phyloP scores from a whole-genome alignment of 2,329 filamentous ascomycete genomes.

The Coniochaeta hoffmannii region DNA sequence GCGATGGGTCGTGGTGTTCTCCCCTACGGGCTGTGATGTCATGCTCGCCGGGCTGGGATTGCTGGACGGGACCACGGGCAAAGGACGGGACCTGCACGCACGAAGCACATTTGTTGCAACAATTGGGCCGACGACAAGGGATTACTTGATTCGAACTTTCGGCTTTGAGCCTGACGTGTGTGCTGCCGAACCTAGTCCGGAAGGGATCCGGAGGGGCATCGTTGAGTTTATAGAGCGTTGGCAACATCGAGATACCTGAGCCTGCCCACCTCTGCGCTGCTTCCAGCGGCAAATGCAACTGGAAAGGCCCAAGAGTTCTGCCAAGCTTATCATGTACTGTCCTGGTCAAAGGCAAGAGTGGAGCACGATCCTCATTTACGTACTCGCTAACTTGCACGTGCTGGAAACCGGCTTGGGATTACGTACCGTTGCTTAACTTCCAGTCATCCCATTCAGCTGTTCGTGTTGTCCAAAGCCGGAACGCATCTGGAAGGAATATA shows the following conservation, averaged over 20 bases:
- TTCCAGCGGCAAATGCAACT: no score
- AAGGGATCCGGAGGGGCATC: constrained; percentile 69
- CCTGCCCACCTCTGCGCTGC: background rate
- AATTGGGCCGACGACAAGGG: constrained; percentile 87
- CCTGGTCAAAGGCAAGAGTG: no score
- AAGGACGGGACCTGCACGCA: constrained; percentile 12
- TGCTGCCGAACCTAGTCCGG: constrained; percentile 72
- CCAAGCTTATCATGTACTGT: no score
- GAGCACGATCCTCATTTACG: no score
- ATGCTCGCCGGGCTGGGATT: constrained; percentile 48
- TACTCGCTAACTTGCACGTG: no score
- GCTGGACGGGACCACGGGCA: constrained; percentile 36
- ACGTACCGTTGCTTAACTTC: no score
- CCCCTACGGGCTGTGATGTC: constrained; percentile 56
- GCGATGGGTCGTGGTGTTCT: constrained; percentile 73
- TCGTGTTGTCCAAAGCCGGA: background rate
- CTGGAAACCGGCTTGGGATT: no score
- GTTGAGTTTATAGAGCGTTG: constrained; percentile 27
- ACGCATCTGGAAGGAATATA: background rate
- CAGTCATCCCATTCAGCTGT: background rate
- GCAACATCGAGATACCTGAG: background rate
- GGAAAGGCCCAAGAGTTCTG: no score
- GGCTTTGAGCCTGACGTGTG: constrained; percentile 69
- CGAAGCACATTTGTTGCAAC: constrained; percentile 64
- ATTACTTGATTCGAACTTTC: constrained; percentile 60